Evolutionary conservation across 2,329 filamentous ascomycete species (phyloP).

Genomic region (Ophiocordyceps robertsii): DNA sequence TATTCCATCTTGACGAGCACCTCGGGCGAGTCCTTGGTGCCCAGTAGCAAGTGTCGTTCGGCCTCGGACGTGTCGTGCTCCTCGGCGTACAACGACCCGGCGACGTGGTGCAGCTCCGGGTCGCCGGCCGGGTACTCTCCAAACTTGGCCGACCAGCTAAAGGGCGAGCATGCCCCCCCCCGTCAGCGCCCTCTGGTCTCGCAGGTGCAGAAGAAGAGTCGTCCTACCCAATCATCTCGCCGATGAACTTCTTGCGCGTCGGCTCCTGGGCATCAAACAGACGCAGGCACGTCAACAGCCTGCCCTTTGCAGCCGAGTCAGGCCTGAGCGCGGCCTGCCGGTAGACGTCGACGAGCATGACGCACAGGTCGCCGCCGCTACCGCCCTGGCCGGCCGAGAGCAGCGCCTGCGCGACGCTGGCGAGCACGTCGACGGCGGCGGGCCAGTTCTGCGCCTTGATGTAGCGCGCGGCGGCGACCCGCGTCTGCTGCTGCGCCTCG

Average conservation of each 20-base stretch:
- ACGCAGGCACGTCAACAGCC: slow-evolving; percentile 64
- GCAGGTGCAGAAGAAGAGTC: neutral
- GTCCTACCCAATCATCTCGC: slow-evolving; percentile 62
- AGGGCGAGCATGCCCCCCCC: neutral
- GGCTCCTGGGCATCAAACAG: slow-evolving; percentile 76
- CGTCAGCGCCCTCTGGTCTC: neutral
- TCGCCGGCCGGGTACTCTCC: slow-evolving; percentile 86
- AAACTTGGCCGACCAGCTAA: slow-evolving; percentile 66
- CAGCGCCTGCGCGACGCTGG: slow-evolving; percentile 69
- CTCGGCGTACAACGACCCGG: slow-evolving; percentile 77
- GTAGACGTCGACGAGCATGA: slow-evolving; percentile 84
- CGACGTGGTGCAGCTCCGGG: slow-evolving; percentile 86
- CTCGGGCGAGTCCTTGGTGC: slow-evolving; percentile 77
- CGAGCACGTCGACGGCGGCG: slow-evolving; percentile 77
- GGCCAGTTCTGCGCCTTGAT: slow-evolving; percentile 76
- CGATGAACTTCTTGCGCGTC: slow-evolving; percentile 83
- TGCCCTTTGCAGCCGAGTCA: slow-evolving; percentile 60
- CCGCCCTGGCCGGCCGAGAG: slow-evolving; percentile 88
- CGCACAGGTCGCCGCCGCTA: slow-evolving; percentile 78
- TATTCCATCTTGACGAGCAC: slow-evolving; percentile 76
- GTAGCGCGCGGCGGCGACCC: slow-evolving; percentile 87
- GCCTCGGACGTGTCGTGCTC: slow-evolving; percentile 90
- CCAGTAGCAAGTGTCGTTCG: slow-evolving; percentile 76
- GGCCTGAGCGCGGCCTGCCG: slow-evolving; percentile 70
- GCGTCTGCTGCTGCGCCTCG: slow-evolving; percentile 96